phyloP scores from a whole-genome alignment of 805 yeast species.

The Candida suzukii region DNA sequence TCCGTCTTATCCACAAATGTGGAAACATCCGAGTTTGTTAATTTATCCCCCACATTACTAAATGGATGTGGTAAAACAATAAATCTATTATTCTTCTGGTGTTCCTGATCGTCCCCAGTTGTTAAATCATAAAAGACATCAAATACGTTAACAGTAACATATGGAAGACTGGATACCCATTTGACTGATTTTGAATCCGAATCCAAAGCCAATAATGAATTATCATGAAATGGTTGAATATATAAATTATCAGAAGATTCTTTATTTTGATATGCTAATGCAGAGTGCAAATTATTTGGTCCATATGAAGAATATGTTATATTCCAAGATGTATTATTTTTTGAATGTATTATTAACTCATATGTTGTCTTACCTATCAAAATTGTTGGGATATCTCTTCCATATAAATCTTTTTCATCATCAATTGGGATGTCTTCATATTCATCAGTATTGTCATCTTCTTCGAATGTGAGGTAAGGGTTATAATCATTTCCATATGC shows the following conservation, averaged over 20 bases:
- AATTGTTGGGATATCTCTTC: constrained; percentile 26
- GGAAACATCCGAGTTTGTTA: constrained; percentile 20
- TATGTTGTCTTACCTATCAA: constrained; percentile 68
- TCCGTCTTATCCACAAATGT: constrained; percentile 63
- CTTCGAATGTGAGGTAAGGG: constrained; percentile 6
- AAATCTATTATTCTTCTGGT: constrained; percentile 24
- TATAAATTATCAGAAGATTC: constrained; percentile 66
- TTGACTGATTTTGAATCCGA: constrained; percentile 59
- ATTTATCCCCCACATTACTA: constrained; percentile 13
- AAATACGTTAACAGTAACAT: constrained; percentile 69
- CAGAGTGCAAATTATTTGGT: constrained; percentile 73
- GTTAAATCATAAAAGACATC: constrained; percentile 47
- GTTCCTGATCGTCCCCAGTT: constrained; percentile 2
- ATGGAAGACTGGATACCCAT: constrained; percentile 74
- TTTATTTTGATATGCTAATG: constrained; percentile 39
- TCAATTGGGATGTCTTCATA: constrained; percentile 5
- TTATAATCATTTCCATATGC: constrained; percentile 42
- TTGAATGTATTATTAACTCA: constrained; percentile 71
- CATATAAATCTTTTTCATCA: constrained; percentile 1
- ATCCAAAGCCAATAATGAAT: constrained; percentile 70
- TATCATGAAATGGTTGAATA: constrained; percentile 80
- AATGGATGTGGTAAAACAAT: constrained; percentile 67
- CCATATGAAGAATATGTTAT: constrained; percentile 88
- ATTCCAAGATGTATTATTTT: constrained; percentile 68
- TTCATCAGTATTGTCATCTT: constrained; percentile 6